Base-by-base conservation (phyloP, 2,329 filamentous ascomycete species). In the Cryphonectria naterciae region DNA sequence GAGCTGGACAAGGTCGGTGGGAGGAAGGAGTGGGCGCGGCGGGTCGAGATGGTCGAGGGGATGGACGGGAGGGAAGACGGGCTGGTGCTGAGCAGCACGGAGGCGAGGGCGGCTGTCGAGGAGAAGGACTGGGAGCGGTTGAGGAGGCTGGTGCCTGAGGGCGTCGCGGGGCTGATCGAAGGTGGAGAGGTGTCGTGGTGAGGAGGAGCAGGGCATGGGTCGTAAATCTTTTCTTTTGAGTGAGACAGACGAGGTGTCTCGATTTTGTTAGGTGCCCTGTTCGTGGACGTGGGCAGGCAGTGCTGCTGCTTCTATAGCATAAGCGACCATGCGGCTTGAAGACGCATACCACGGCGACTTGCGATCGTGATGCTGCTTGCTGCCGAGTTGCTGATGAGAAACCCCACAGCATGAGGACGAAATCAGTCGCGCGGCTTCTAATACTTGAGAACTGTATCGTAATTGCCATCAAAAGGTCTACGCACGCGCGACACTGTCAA, bases 1-100 rank as follows among this genome's bases (percentile, higher is more conserved):
- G 83, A 79, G 67, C 77, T 88, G 74, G 85, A 85, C 70, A 79
- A 77, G 2, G 83, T 86, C 0, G 90, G 90, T 0, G 90, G 87
- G 1, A 81, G 82, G 74, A 80, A 74, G 52, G 83, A 83, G 72
- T 95, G 92, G 92, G 85, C 83, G 54, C 77, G 76, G 6, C 83
- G 85, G 74, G 86, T 95, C 41, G 86, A 89, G 72, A 79, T 93
- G 77, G 86, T 90, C 1, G 81, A 87, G 22, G 87, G 84, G 0
- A 73, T 75, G 19, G 80, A 80, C 22, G 82, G 81, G 1, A 84
- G 82, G 6, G 82, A 80, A 8, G 79, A 78, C 2, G 72, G 77
- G 22, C 37, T 52, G n/a, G 71, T 39, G 17, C 83, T 89, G 54
- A 89, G 87, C 73, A 89, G 87, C 73, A 94, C 93, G 8, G 85